Base-by-base conservation (phyloP, 2,329 filamentous ascomycete species). In the Aspergillus novofumigatus region DNA sequence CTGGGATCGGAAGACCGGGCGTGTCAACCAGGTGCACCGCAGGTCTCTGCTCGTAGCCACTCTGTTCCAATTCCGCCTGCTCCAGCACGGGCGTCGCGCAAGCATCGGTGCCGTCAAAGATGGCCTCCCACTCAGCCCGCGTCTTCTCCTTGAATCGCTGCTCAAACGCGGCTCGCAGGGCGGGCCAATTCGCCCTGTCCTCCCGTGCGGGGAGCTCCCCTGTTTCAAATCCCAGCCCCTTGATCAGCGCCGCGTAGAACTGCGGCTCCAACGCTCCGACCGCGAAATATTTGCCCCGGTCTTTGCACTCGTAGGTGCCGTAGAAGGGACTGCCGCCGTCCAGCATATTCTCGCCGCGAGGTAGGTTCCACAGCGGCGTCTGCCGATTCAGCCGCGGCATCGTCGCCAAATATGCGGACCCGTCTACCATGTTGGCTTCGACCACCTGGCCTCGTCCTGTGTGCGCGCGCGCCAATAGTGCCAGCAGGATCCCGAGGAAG, bases 391-490 rank as follows among this genome's bases (percentile, higher is more conserved):
- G 78, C 35, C 93, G 81, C 52, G 90, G 87, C 76, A 93, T 93
- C 0, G 86, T 88, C 1, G 88, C 87, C 26, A 97, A 77, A 72
- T 93, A 93, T 38, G 86, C 84, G 23, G 83, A 85, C 8, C 93
- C 93, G 76, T 97, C 93, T 11, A 97, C 93, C 93, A 97, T 97
- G 73, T 96, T 97, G 17, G 90, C 91, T 76, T 97, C 91, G 8
- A 97, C 92, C 11, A 97, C 87, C 75, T 97, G 93, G 0, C 93
- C 93, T 2, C 76, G 77, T 0, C 91, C 91, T 0, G 80, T 86
- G 47, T 74, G 77, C 51, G 81, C 77, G 35, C 91, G 79, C 14
- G 85, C 81, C 9, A 95, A 67, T 58, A 97, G 74, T 0, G 94
- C 93, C 21, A 97, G 79, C 55, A 97, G 73, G 4, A 97, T 85